phyloP scores from a whole-genome alignment of 495 filamentous ascomycete genomes.

The Gamarada debralockiae region DNA sequence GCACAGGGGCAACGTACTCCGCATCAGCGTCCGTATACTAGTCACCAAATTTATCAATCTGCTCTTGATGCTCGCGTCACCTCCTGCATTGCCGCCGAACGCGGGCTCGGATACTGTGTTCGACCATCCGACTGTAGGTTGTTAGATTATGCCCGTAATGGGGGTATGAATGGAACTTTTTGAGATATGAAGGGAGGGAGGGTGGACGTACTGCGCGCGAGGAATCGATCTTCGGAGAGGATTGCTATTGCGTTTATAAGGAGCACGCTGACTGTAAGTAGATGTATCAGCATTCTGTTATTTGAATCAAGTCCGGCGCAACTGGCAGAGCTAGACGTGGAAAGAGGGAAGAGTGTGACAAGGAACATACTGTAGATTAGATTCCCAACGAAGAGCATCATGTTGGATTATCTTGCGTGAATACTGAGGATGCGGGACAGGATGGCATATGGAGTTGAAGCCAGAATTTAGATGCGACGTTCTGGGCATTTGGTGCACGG shows the following conservation, averaged over 20 bases:
- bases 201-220: slow-evolving; percentile 75
- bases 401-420: slow-evolving; percentile 10
- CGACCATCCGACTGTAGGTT: slow-evolving; percentile 73
- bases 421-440: background rate
- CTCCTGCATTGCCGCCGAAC: slow-evolving; percentile 66
- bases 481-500: slow-evolving; percentile 6
- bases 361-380: slow-evolving; percentile 24
- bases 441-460: slow-evolving; percentile 9
- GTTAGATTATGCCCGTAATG: background rate
- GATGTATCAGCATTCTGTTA: slow-evolving; percentile 5
- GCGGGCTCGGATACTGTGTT: slow-evolving; percentile 57
- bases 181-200: background rate
- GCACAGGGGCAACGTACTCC: slow-evolving; percentile 54
- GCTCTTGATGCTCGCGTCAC: slow-evolving; percentile 71
- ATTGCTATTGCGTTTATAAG: slow-evolving; percentile 92
- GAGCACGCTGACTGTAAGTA: slow-evolving; percentile 63
- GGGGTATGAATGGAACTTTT: background rate
- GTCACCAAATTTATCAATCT: slow-evolving; percentile 86
- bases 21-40: slow-evolving; percentile 88
- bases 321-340: too few species aligned
- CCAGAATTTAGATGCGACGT: slow-evolving; percentile 34
- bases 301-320: too few species aligned
- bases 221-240: slow-evolving; percentile 95
- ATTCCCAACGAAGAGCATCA: slow-evolving; percentile 29
- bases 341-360: background rate